Evolutionary conservation across 331 rosid species (phyloP).

Genomic region (Cydonia oblonga): DNA sequence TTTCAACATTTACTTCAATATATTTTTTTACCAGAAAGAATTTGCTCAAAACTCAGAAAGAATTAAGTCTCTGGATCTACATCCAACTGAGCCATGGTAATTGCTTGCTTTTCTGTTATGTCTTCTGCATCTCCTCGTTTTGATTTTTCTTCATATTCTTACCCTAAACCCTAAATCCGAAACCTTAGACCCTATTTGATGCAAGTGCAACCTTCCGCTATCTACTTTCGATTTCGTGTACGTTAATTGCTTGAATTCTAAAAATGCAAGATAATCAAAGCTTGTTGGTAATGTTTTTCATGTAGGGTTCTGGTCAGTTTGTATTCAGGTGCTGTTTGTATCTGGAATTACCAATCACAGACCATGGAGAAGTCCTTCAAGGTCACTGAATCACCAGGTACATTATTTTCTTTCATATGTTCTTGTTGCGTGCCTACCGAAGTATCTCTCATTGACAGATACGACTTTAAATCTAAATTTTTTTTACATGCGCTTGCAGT

Average conservation of each 20-base stretch:
- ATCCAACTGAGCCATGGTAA: conserved; percentile 87
- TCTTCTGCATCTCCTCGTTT: not conserved
- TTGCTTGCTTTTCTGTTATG: not conserved
- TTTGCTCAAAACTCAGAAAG: conserved; percentile 85
- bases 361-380: conserved; percentile 76
- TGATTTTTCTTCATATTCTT: not conserved
- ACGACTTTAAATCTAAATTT: not conserved
- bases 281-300: not conserved
- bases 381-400: conserved; percentile 89
- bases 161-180: too few relatives aligned
- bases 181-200: not conserved
- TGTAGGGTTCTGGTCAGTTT: conserved; percentile 91
- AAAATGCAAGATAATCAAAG: not conserved
- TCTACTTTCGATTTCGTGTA: too few relatives aligned
- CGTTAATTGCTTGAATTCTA: too few relatives aligned
- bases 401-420: not conserved
- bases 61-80: conserved; percentile 86
- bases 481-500: conserved; percentile 28
- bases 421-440: not conserved
- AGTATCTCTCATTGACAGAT: not conserved
- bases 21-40: conserved; percentile 38
- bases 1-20: conserved; percentile 4
- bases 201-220: not conserved
- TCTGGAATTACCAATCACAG: conserved; percentile 93
- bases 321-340: conserved; percentile 79